Conservation (phyloP, 495 filamentous ascomycete genomes). For the Xylaria grammica region DNA sequence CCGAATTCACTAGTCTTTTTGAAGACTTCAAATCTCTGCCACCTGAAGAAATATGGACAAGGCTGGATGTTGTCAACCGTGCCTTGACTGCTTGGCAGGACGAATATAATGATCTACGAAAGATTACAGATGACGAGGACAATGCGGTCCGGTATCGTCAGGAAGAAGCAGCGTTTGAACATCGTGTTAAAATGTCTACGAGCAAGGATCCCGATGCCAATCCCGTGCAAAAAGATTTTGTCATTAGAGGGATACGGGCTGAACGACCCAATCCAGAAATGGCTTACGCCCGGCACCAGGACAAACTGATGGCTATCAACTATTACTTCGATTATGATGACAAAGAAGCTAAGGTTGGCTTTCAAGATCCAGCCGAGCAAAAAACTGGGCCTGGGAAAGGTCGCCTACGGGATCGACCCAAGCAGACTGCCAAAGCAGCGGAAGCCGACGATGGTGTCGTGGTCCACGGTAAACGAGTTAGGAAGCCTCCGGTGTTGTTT, state of each 20-base stretch:
- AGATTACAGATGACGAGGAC: constrained; percentile 56
- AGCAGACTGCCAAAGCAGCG: constrained; percentile 52
- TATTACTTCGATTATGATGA: constrained; percentile 55
- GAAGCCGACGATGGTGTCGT: constrained; percentile 50
- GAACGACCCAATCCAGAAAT: constrained; percentile 41
- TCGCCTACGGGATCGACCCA: constrained; percentile 50
- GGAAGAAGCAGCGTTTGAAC: constrained; percentile 36
- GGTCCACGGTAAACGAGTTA: constrained; percentile 47
- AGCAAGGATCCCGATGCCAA: constrained; percentile 26
- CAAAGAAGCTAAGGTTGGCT: constrained; percentile 43
- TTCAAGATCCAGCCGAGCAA: constrained; percentile 53
- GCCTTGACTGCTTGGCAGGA: constrained; percentile 66
- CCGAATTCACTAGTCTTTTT: constrained; percentile 41
- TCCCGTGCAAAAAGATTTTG: constrained; percentile 36
- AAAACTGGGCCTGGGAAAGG: constrained; percentile 50
- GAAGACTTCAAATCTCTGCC: constrained; percentile 43
- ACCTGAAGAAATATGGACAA: constrained; percentile 57
- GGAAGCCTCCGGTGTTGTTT: constrained; percentile 48
- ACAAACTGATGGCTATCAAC: constrained; percentile 48
- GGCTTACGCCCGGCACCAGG: constrained; percentile 45
- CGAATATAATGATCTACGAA: constrained; percentile 66
- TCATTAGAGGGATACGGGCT: constrained; percentile 47
- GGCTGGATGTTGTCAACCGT: constrained; percentile 57
- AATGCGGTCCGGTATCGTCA: constrained; percentile 50
- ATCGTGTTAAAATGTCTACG: constrained; percentile 21